Evolutionary conservation across 208 protist species (phyloP), one percentile per base, ranked within the genome.

Genomic region (Endotrypanum monterogeii): DNA sequence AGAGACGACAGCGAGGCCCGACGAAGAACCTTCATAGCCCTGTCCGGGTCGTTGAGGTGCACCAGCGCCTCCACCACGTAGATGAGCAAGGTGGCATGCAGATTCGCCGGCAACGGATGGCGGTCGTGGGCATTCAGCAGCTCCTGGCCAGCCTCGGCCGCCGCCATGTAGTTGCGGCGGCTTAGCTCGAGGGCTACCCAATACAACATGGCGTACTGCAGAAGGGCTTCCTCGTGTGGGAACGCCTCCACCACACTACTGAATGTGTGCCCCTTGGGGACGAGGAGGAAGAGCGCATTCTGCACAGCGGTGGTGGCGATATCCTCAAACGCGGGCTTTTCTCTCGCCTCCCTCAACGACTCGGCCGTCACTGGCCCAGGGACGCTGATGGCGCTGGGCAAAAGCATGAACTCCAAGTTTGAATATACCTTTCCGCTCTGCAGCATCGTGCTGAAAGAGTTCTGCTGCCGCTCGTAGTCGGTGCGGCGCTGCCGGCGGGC

Each of bases 21-120:
- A 35, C 88, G 87, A 37, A 95, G 80, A 48, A 94, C 82, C 75
- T 87, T 87, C 71, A 97, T 70, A 18, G 91, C 93, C 23, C 79
- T 74, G 5, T 93, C 86, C 18, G 86, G 86, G 63, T 97, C 89
- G 84, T 94, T 94, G 14, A 97, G 80, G 74, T 94, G 88, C 5
- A 93, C 82, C 30, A 94, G 83, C 20, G 91, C 93, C 82, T 95
- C 89, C 37, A 94, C 88, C 46, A 93, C 79, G 80, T 97, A 93
- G 25, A 83, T 91, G 28, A 97, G 83, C 71, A 95, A 78, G 30
- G 89, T 90, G 25, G 87, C 85, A 73, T 94, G 89, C 48, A 95
- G 57, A 25, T 83, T 90, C 11, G 88, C 44, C 41, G 87, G 86
- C 44, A 94, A 75, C 6, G 87, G 84, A 48, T 83, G 83, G 50